phyloP scores from a whole-genome alignment of 2,329 filamentous ascomycete genomes.

The Diplodia sapinea region DNA sequence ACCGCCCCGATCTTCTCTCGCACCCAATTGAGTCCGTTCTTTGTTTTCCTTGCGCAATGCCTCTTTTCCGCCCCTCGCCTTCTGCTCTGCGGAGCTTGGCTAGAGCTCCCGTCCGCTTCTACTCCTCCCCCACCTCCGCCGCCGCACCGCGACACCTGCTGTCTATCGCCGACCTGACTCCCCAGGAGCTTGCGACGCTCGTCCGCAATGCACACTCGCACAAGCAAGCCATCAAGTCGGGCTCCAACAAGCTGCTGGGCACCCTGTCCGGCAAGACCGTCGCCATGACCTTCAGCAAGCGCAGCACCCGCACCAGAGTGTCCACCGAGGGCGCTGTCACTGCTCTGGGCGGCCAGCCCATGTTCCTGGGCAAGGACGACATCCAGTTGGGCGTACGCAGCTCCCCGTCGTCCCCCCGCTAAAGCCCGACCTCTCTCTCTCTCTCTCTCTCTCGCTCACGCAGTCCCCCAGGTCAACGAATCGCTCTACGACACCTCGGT shows the following conservation, averaged over 20 bases:
- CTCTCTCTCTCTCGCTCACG: slow-evolving; percentile 28
- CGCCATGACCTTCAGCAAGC: slow-evolving; percentile 96
- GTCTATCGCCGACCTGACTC: slow-evolving; percentile 84
- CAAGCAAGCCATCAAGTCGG: slow-evolving; percentile 78
- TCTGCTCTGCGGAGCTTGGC: slow-evolving; percentile 42
- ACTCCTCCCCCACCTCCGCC: slow-evolving; percentile 51
- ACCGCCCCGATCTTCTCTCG: slow-evolving; percentile 32
- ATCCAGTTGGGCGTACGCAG: slow-evolving; percentile 84
- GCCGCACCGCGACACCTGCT: slow-evolving; percentile 82
- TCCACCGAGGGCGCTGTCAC: slow-evolving; percentile 90
- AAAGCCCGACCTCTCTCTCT: too few species aligned
- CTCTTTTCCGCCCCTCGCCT: slow-evolving; percentile 40
- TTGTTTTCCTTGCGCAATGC: slow-evolving; percentile 38
- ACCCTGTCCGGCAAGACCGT: slow-evolving; percentile 78
- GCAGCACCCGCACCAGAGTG: slow-evolving; percentile 89
- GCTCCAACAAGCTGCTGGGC: slow-evolving; percentile 63
- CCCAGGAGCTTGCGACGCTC: slow-evolving; percentile 78
- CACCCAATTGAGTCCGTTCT: neutral
- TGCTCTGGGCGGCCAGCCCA: slow-evolving; percentile 88
- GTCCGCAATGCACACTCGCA: slow-evolving; percentile 80
- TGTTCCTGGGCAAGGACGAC: slow-evolving; percentile 95
- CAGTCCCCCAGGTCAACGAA: slow-evolving; percentile 74
- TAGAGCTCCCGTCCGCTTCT: slow-evolving; percentile 40
- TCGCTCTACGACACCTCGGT: slow-evolving; percentile 89
- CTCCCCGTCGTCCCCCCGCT: neutral